A percentile compares a stretch with the other conserved stretches of the same genome.
phyloP scores from a whole-genome alignment of 75 land plant species.

The Larix kaempferi region DNA sequence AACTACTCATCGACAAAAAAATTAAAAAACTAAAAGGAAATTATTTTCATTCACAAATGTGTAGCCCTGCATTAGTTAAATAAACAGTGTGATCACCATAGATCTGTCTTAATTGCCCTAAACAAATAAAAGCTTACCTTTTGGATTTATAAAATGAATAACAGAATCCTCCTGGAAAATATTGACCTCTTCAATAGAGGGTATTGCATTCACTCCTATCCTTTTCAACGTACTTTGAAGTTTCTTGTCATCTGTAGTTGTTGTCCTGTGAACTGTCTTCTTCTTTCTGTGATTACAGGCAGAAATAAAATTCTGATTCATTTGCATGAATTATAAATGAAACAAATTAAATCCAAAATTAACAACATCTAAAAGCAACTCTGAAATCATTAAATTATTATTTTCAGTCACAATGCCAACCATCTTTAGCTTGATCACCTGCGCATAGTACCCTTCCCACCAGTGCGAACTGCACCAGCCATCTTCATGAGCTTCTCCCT shows the following conservation, averaged over 20 bases:
- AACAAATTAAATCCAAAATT: not conserved
- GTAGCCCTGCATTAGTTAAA: not conserved
- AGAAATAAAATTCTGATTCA: not conserved
- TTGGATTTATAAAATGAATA: slow-evolving; percentile 71
- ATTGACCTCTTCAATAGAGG: slow-evolving; percentile 85
- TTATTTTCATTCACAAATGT: not conserved
- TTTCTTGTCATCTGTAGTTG: slow-evolving; percentile 82
- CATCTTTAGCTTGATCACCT: slow-evolving; percentile 30
- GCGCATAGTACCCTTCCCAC: slow-evolving; percentile 74
- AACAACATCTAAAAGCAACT: not conserved
- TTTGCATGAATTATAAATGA: not conserved
- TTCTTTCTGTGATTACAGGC: slow-evolving; percentile 51
- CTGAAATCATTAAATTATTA: not conserved
- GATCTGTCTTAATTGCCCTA: not conserved
- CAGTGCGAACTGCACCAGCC: slow-evolving; percentile 87
- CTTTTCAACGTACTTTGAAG: slow-evolving; percentile 78
- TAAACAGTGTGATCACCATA: not conserved
- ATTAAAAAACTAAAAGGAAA: not conserved
- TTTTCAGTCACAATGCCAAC: not conserved
- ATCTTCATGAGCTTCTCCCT: slow-evolving; percentile 79
- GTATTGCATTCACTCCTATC: slow-evolving; percentile 74
- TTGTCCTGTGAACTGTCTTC: slow-evolving; percentile 85
- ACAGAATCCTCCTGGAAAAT: slow-evolving; percentile 82
- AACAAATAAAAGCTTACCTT: slow-evolving; percentile 30
- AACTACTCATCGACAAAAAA: not conserved